A percentile compares a stretch with the other conserved stretches of the same genome.
Evolutionary conservation across 352 stramenopile species (phyloP).

Genomic region (Halophytophthora batemanensis): DNA sequence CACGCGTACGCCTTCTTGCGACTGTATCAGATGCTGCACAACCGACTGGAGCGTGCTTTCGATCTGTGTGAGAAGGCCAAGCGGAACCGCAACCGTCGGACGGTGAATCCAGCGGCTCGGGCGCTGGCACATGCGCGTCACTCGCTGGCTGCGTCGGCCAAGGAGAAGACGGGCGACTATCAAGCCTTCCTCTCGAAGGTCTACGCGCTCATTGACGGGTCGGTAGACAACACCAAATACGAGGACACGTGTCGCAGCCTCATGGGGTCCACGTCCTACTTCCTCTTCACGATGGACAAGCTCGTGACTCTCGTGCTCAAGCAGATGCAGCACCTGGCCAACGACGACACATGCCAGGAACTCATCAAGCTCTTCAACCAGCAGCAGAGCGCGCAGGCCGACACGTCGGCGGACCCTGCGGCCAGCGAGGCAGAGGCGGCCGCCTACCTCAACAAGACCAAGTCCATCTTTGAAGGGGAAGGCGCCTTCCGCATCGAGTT

Average conservation of each 20-base stretch:
- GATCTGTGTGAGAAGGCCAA: conserved; percentile 87
- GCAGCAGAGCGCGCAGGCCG: conserved; percentile 28
- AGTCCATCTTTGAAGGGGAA: conserved; percentile 80
- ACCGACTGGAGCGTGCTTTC: conserved; percentile 74
- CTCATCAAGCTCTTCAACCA: conserved; percentile 74
- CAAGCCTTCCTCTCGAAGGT: conserved; percentile 84
- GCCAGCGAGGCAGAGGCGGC: conserved; percentile 30
- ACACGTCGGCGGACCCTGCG: conserved; percentile 23
- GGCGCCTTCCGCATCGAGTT: conserved; percentile 85
- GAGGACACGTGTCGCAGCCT: conserved; percentile 88
- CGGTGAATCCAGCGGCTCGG: conserved; percentile 80
- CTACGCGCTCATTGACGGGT: conserved; percentile 85
- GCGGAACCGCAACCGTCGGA: conserved; percentile 81
- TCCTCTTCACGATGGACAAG: conserved; percentile 92
- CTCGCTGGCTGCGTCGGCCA: conserved; percentile 34
- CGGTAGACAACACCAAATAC: conserved; percentile 85
- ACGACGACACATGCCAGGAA: conserved; percentile 78
- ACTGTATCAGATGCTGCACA: conserved; percentile 87
- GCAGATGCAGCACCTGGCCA: conserved; percentile 86
- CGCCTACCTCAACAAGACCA: conserved; percentile 73
- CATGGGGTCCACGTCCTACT: conserved; percentile 89
- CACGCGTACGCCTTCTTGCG: conserved; percentile 88
- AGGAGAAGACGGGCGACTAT: conserved; percentile 85
- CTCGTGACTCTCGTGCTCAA: conserved; percentile 82
- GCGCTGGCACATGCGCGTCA: conserved; percentile 74